Evolutionary conservation across 2,329 filamentous ascomycete species (phyloP).

Genomic region (Fusarium anguioides): DNA sequence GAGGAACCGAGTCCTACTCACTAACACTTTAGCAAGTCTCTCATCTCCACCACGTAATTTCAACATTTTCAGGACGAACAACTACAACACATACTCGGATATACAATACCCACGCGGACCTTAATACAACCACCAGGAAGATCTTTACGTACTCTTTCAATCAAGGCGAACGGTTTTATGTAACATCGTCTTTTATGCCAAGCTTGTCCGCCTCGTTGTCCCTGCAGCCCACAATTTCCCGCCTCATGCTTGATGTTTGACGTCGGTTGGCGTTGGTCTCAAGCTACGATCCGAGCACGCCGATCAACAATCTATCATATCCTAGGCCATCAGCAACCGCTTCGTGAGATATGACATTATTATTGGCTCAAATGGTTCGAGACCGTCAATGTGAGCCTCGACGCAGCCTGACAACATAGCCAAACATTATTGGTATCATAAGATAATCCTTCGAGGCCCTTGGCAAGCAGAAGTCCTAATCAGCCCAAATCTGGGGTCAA

Average conservation of each 20-base stretch:
- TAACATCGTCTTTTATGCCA: background rate
- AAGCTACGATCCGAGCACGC: constrained; percentile 36
- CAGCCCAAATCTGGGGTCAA: constrained; percentile 41
- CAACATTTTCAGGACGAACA: background rate
- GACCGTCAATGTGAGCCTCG: constrained; percentile 11
- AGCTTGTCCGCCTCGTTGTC: constrained; percentile 6
- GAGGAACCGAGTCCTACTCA: background rate
- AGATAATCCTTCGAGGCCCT: background rate
- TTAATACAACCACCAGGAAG: constrained; percentile 5
- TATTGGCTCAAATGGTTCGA: constrained; percentile 26
- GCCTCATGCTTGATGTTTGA: constrained; percentile 30
- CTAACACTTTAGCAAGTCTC: background rate
- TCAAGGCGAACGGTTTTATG: background rate
- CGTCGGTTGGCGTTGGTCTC: constrained; percentile 35
- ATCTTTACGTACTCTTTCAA: constrained; percentile 1
- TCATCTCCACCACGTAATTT: constrained; percentile 1
- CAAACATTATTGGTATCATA: constrained; percentile 26
- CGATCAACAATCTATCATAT: constrained; percentile 31
- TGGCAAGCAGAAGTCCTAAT: constrained; percentile 24
- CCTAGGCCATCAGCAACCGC: constrained; percentile 1
- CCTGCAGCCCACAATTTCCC: constrained; percentile 22
- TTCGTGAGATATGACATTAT: background rate
- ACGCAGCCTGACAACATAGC: constrained; percentile 22
- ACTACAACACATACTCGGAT: background rate
- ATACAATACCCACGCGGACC: background rate